A percentile compares a stretch with the other conserved stretches of the same genome.
These are phyloP conservation scores for Debaryomyces sp. DNA, from an alignment of 1,139 yeast species.

Conservation along the genomic window DNA sequence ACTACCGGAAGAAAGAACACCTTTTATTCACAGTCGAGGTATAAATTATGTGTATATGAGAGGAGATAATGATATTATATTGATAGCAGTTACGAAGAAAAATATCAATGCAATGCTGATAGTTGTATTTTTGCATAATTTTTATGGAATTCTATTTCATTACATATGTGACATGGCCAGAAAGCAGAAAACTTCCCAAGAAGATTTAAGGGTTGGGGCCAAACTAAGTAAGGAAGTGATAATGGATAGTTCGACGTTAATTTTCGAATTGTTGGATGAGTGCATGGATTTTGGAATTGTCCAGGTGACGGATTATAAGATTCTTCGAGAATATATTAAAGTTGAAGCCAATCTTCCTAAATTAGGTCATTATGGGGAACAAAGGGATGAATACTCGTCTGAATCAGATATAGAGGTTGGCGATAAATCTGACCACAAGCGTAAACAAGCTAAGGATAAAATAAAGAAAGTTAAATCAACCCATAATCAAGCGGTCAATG, in stretches of 20 bases:
- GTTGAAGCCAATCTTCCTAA: slow-evolving; percentile 38
- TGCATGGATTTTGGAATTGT: slow-evolving; percentile 49
- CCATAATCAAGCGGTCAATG: slow-evolving; percentile 41
- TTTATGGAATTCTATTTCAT: slow-evolving; percentile 33
- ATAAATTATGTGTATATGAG: slow-evolving; percentile 34
- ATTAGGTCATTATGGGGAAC: slow-evolving; percentile 10
- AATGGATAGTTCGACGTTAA: slow-evolving; percentile 41
- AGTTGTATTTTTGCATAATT: slow-evolving; percentile 36
- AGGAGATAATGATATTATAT: slow-evolving; percentile 32
- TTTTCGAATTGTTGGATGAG: slow-evolving; percentile 48
- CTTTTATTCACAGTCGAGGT: slow-evolving; percentile 33
- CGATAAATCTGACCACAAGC: slow-evolving; percentile 12
- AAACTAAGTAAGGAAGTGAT: slow-evolving; percentile 33
- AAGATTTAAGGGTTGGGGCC: background rate
- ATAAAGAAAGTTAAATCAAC: slow-evolving; percentile 35
- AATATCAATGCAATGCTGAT: slow-evolving; percentile 48
- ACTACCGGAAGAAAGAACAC: slow-evolving; percentile 28
- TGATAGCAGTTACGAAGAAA: slow-evolving; percentile 34
- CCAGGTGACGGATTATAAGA: slow-evolving; percentile 48
- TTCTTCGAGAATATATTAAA: slow-evolving; percentile 48
- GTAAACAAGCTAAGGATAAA: slow-evolving; percentile 17
- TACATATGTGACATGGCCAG: slow-evolving; percentile 26
- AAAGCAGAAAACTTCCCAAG: background rate
- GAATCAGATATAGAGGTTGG: slow-evolving; percentile 18
- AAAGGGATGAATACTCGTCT: slow-evolving; percentile 14